Percentiles rank a stretch among this genome's conserved stretches.
Conservation (phyloP, 2,329 filamentous ascomycete genomes). For the Hymenoscyphus scutula region DNA sequence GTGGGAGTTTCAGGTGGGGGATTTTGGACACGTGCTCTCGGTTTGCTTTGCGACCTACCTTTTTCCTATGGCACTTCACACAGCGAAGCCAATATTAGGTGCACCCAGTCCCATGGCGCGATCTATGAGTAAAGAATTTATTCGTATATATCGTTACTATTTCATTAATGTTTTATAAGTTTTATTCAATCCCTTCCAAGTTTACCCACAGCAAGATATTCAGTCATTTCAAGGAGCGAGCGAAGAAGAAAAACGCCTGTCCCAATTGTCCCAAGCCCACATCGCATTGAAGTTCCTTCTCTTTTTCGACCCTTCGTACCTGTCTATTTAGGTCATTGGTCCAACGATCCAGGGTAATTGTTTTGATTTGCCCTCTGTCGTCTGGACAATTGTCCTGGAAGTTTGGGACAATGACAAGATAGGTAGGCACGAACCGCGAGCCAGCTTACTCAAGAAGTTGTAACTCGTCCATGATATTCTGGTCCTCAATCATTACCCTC, state of each 20-base stretch:
- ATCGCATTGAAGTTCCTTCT: neutral
- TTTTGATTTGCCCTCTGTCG: too few species aligned
- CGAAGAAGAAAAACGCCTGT: neutral
- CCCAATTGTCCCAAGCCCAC: neutral
- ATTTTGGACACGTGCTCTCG: neutral
- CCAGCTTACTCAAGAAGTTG: constrained; percentile 22
- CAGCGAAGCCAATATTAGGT: neutral
- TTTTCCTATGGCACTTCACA: too few species aligned
- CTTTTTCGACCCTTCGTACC: neutral
- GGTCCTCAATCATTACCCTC: constrained; percentile 34
- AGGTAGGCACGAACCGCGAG: too few species aligned
- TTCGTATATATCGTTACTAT: neutral
- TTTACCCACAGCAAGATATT: neutral
- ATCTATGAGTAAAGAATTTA: neutral
- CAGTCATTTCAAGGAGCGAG: neutral
- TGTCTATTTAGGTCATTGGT: too few species aligned
- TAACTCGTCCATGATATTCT: constrained; percentile 34
- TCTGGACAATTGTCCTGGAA: too few species aligned
- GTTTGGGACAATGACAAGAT: too few species aligned
- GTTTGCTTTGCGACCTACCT: too few species aligned
- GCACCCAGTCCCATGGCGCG: neutral
- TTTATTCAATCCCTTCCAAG: neutral
- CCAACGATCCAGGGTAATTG: too few species aligned
- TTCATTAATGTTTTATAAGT: neutral
- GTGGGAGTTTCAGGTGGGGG: neutral